Percentiles rank a stretch among this genome's conserved stretches.
Evolutionary conservation across 2,329 filamentous ascomycete genomes (phyloP).

Genomic region (Colletotrichum tabaci): DNA sequence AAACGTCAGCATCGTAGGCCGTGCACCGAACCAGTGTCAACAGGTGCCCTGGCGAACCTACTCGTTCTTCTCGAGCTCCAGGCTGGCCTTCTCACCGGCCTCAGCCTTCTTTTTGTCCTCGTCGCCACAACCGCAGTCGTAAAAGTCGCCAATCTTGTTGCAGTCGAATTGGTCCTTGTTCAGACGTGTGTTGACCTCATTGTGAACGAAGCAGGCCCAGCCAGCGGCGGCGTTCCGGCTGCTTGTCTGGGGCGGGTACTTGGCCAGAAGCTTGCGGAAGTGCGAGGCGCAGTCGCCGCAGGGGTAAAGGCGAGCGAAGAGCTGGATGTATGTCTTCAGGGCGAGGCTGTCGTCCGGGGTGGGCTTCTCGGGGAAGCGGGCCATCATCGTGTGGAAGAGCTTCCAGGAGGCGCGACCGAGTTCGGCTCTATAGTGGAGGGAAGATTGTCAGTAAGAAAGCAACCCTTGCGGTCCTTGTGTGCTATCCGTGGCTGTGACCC

Average conservation of each 20-base stretch:
- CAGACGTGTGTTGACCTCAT: slow-evolving; percentile 76
- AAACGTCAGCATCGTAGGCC: slow-evolving; percentile 4
- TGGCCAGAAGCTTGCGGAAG: slow-evolving; percentile 73
- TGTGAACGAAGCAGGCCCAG: slow-evolving; percentile 79
- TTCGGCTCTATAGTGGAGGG: slow-evolving; percentile 64
- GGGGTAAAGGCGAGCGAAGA: slow-evolving; percentile 79
- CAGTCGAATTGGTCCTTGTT: slow-evolving; percentile 76
- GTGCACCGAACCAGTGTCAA: too few relatives aligned
- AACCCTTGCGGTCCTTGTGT: neutral
- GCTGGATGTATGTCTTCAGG: slow-evolving; percentile 75
- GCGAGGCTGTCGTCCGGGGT: slow-evolving; percentile 73
- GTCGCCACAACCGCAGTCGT: slow-evolving; percentile 81
- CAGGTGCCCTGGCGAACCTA: slow-evolving; percentile 1
- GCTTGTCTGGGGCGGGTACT: slow-evolving; percentile 77
- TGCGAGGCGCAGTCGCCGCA: slow-evolving; percentile 79
- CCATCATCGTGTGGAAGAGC: slow-evolving; percentile 79
- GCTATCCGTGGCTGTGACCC: neutral
- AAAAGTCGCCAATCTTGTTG: slow-evolving; percentile 77
- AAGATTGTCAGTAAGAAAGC: neutral
- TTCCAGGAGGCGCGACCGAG: slow-evolving; percentile 79
- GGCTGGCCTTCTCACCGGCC: slow-evolving; percentile 33
- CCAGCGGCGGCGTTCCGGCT: slow-evolving; percentile 75
- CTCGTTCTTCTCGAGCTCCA: slow-evolving; percentile 38
- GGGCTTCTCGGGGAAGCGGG: slow-evolving; percentile 77
- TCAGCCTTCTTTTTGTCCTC: slow-evolving; percentile 64